Base-by-base conservation (phyloP, 495 filamentous ascomycete species). In the Xylaria curta region DNA sequence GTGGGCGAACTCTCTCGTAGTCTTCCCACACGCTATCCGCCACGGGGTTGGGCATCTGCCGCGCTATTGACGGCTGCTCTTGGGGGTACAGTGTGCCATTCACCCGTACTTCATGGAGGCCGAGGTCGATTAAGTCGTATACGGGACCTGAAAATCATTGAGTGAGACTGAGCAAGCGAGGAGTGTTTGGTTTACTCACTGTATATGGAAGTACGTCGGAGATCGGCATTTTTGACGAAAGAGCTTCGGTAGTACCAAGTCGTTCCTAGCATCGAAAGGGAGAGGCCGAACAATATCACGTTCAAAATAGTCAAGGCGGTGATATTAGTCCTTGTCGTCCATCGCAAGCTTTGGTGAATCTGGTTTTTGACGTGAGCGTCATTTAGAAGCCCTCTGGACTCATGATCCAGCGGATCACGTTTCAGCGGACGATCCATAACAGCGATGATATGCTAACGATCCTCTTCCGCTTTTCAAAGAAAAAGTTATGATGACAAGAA, bases 11-110 rank as follows among this genome's bases (percentile, higher is more conserved):
- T 40, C 75, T 61, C 67, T 82, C 81, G 69, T 74, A 78, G 21
- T 81, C 73, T 10, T 73, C 49, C 79, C 78, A 82, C 1, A 75
- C 40, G 24, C 72, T 75, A 60, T 83, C 81, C 3, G 79, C 76
- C 5, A 62, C 73, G 0, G 75, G 17, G 44, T 78, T 80, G 13
- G 78, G 78, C 51, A 78, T 72, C 64, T 77, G 63, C 38, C 78
- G 73, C 12, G 71, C 76, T n/a, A 80, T 77, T 38, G 75, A 76
- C 40, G 75, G 72, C 8, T 74, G 59, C 12, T 69, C 70, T 8
- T 60, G 67, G 26, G 75, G 75, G 60, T 73, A 76, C 5, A 76
- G 26, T 7, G 75, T 76, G 38, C 75, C 75, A 46, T 76, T 73
- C 19, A 76, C 51, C 3, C 28, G 21, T 28, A 61, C 33, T 21